Conservation (phyloP, 2,329 filamentous ascomycete species). For the Ophiostoma novo-ulmi region DNA sequence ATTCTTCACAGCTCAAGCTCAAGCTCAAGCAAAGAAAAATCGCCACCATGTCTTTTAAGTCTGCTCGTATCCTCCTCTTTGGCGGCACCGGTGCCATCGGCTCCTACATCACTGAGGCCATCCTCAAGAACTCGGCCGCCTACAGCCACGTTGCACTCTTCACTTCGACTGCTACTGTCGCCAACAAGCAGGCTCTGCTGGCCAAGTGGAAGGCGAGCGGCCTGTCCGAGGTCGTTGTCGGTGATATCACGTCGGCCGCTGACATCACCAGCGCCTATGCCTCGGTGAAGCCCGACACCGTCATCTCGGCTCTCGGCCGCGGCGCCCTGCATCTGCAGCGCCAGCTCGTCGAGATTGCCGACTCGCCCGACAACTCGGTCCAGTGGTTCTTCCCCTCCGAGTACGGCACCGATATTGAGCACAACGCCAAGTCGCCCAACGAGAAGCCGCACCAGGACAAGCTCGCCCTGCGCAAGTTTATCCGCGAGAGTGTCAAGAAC, state of each 20-base stretch:
- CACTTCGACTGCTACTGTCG: constrained; percentile 44
- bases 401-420: constrained; percentile 62
- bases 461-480: constrained; percentile 59
- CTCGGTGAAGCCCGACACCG: constrained; percentile 54
- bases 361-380: constrained; percentile 45
- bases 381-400: constrained; percentile 64
- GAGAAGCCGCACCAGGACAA: constrained; percentile 68
- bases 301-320: constrained; percentile 61
- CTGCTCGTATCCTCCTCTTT: constrained; percentile 30
- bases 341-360: constrained; percentile 56
- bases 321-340: constrained; percentile 58
- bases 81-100: constrained; percentile 39
- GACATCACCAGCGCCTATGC: constrained; percentile 54
- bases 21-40: neutral
- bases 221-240: constrained; percentile 51
- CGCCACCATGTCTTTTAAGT: neutral
- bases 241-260: constrained; percentile 47
- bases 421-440: constrained; percentile 49
- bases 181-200: constrained; percentile 47
- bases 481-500: constrained; percentile 48
- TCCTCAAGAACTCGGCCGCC: constrained; percentile 33
- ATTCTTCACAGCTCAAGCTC: too few species aligned
- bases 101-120: constrained; percentile 34
- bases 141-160: constrained; percentile 36
- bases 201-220: constrained; percentile 38